A percentile compares a stretch with the other conserved stretches of the same genome.
phyloP scores from a whole-genome alignment of 2,329 filamentous ascomycete genomes.

The Alternaria viburni region DNA sequence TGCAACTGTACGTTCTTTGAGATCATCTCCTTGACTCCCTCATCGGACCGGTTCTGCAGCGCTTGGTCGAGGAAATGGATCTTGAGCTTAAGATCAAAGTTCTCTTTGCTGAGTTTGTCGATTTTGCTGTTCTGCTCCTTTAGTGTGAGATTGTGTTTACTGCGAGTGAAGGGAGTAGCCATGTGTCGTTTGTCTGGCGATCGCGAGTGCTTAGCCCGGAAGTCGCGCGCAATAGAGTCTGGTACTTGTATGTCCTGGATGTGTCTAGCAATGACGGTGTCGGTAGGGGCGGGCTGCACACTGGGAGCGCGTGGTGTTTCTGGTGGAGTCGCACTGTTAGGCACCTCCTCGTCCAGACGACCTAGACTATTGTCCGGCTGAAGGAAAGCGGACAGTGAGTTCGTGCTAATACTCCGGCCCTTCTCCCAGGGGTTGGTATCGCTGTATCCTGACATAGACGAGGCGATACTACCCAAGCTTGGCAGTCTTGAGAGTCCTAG shows the following conservation, averaged over 20 bases:
- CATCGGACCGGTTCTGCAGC: conserved; percentile 89
- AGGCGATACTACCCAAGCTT: conserved; percentile 89
- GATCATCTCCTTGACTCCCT: conserved; percentile 97
- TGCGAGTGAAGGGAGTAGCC: conserved; percentile 47
- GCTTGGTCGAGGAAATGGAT: conserved; percentile 97
- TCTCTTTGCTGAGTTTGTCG: conserved; percentile 94
- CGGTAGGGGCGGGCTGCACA: conserved; percentile 68
- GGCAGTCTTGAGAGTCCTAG: conserved; percentile 73
- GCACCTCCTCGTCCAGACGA: conserved; percentile 65
- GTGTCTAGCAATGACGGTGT: conserved; percentile 86
- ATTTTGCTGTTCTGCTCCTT: conserved; percentile 99
- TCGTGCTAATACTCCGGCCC: conserved; percentile 50
- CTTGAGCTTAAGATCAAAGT: conserved; percentile 96
- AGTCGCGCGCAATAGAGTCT: conserved; percentile 85
- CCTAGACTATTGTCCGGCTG: conserved; percentile 58
- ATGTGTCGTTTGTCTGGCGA: conserved; percentile 63
- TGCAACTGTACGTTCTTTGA: conserved; percentile 96
- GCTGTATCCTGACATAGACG: conserved; percentile 67
- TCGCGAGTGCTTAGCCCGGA: conserved; percentile 74
- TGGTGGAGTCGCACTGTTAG: conserved; percentile 58
- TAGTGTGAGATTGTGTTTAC: conserved; percentile 69
- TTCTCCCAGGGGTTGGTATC: conserved; percentile 52
- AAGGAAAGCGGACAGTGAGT: conserved; percentile 39
- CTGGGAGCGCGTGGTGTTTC: conserved; percentile 72
- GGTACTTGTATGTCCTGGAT: conserved; percentile 90